Evolutionary conservation across 805 yeast species (phyloP).

Genomic region (Saccharomycopsis oosterbeekiorum): DNA sequence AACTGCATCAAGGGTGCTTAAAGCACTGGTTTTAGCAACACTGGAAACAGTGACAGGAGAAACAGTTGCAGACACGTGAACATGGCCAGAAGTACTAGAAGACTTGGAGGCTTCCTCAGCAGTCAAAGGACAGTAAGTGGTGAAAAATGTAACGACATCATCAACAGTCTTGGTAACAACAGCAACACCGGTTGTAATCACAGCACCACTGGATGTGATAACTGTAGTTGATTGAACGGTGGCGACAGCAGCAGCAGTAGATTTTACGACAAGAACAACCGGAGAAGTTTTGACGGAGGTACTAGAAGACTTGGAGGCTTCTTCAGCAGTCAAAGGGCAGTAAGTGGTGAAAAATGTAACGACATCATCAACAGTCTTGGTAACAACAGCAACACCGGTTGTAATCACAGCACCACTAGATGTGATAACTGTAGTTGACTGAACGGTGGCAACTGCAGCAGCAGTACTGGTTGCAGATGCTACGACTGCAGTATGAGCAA

Average conservation of each 20-base stretch:
- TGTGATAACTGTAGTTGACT: neutral
- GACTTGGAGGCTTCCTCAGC: constrained; percentile 2
- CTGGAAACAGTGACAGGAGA: neutral
- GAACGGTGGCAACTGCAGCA: neutral
- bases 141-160: constrained; percentile 20
- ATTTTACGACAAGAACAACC: neutral
- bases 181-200: neutral
- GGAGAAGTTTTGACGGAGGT: neutral
- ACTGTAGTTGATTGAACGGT: neutral
- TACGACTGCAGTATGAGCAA: neutral
- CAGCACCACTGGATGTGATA: neutral
- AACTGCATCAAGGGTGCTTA: constrained; percentile 8
- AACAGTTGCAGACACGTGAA: neutral
- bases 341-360: constrained; percentile 22
- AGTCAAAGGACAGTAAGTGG: constrained; percentile 24
- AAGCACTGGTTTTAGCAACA: neutral
- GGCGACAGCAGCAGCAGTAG: neutral
- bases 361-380: constrained; percentile 19
- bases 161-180: constrained; percentile 20
- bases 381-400: constrained; percentile 10
- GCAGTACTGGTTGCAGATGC: neutral
- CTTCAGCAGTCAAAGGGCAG: constrained; percentile 22
- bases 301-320: neutral
- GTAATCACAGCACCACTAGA: neutral
- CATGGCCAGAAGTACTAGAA: neutral